Percentiles rank a stretch among this genome's conserved stretches.
phyloP scores from a whole-genome alignment of 371 early-diverging fungal genomes.

The Mucor sp. region DNA sequence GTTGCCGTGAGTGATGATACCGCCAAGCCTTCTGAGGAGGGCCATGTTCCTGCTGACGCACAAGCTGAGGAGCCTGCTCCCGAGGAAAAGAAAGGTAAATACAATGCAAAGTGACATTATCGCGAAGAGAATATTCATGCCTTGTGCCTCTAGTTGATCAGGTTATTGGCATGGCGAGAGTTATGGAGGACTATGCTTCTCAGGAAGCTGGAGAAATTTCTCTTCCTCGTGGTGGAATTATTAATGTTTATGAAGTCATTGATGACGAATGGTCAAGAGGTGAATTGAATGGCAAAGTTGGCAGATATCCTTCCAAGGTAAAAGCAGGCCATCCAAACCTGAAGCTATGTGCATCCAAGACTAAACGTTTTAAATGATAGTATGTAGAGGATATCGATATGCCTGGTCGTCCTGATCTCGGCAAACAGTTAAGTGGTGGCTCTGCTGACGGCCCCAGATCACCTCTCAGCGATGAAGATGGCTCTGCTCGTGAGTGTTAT shows the following conservation, averaged over 20 bases:
- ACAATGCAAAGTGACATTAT: background rate
- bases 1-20: background rate
- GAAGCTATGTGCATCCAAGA: background rate
- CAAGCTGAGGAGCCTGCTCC: background rate
- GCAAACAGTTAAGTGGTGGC: constrained; percentile 11
- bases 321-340: background rate
- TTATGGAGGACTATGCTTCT: constrained; percentile 72
- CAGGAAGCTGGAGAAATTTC: constrained; percentile 68
- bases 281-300: constrained; percentile 67
- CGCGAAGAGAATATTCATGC: background rate
- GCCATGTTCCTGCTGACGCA: background rate
- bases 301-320: constrained; percentile 72
- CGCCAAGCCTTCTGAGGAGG: background rate
- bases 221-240: constrained; percentile 65
- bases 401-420: constrained; percentile 50
- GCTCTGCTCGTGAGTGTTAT: constrained; percentile 20
- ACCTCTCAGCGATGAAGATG: constrained; percentile 27
- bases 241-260: constrained; percentile 63
- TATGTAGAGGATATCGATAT: constrained; percentile 46
- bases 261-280: constrained; percentile 75
- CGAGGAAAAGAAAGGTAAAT: constrained; percentile 23
- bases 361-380: constrained; percentile 8
- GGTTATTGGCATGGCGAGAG: constrained; percentile 57
- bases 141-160: constrained; percentile 16
- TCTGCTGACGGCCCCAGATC: constrained; percentile 2